A percentile compares a stretch with the other conserved stretches of the same genome.
phyloP scores from a whole-genome alignment of 2,329 filamentous ascomycete genomes.

The Sporothrix dimorphospora region DNA sequence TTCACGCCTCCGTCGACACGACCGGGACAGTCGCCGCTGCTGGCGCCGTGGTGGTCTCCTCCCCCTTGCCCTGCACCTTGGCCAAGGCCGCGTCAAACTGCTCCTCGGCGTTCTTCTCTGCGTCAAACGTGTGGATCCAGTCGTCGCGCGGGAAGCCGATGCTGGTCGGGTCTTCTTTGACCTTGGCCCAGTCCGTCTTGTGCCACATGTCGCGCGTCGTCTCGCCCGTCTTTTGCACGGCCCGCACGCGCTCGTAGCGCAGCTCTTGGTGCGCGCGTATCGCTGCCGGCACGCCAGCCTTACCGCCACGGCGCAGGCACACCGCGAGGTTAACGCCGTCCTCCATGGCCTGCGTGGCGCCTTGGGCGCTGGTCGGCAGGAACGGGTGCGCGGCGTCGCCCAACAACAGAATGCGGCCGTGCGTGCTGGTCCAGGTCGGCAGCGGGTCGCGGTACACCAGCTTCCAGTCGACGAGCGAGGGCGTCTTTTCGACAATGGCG shows the following conservation, averaged over 20 bases:
- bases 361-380: conserved; percentile 52
- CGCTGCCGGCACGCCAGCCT: conserved; percentile 44
- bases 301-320: conserved; percentile 46
- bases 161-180: conserved; percentile 51
- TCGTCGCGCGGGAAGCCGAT: conserved; percentile 55
- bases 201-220: conserved; percentile 58
- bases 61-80: conserved; percentile 32
- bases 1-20: conserved; percentile 20
- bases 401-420: conserved; percentile 49
- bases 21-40: background rate
- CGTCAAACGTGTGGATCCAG: conserved; percentile 52
- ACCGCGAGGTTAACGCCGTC: conserved; percentile 54
- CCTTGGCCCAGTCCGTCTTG: conserved; percentile 56
- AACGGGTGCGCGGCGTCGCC: conserved; percentile 57
- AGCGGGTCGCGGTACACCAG: conserved; percentile 54
- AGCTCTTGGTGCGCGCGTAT: conserved; percentile 51
- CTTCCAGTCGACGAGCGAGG: conserved; percentile 54
- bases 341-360: conserved; percentile 55
- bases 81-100: conserved; percentile 43
- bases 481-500: conserved; percentile 53
- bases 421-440: conserved; percentile 53
- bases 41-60: background rate
- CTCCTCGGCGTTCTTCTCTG: conserved; percentile 50
- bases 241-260: conserved; percentile 46
- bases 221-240: conserved; percentile 56